Evolutionary conservation across 768 basidiomycete genomes (phyloP), one percentile per base, ranked within the genome.

Genomic region (Tricholoma flavovirens): DNA sequence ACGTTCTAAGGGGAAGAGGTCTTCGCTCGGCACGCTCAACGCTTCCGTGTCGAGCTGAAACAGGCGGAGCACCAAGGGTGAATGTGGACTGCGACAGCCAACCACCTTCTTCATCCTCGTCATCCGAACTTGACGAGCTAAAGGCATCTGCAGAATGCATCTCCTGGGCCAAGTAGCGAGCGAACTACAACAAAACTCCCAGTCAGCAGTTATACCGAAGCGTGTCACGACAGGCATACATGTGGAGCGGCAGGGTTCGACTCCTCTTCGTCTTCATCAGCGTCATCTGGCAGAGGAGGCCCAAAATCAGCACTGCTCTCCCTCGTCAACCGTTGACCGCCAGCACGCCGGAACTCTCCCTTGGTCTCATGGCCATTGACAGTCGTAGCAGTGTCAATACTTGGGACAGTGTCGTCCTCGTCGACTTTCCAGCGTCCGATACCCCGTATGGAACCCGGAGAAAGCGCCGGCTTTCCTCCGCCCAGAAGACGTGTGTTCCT

Each of bases 71-170:
- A 21, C 75, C 72, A 8, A 86, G 69, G 24, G 80, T 79, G 60
- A 90, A 90, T n/a, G 77, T 83, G 8, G 88, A 90, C 43, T 88
- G 86, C 3, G 88, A 77, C 22, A 92, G 69, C 91, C 90, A 93
- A 0, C 89, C 89, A 4, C 82, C 82, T 11, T 89, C 88, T 15
- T 89, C 87, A 15, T 90, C 88, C 14, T 89, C 88, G 49, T 88
- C 88, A 51, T 89, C 84, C 22, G 77, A 75, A 48, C 75, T 67
- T 57, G 81, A 64, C 42, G 79, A 79, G 21, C 75, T 80, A 57
- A 83, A 78, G 50, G 79, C 78, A 55, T 85, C 85, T 22, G 80
- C 74, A 0, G 82, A 73, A 55, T 83, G 81, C 61, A 91, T 85
- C 63, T 91, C 88, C 58, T 86, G 83, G 5, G 83, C 82, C 29